Evolutionary conservation across 345 rosid species (phyloP).

Genomic region (Garcia nutans): DNA sequence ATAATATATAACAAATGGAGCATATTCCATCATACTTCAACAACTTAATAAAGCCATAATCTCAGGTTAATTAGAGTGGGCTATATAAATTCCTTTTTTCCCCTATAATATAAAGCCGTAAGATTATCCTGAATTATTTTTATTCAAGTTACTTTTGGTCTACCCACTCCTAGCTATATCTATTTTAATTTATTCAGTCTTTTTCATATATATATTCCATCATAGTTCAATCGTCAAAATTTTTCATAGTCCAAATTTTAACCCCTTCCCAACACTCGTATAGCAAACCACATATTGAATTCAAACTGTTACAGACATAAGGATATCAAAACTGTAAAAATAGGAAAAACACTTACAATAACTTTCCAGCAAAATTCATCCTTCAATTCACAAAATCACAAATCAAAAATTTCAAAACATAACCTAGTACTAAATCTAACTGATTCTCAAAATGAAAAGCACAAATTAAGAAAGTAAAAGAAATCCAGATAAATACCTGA

Average conservation of each 20-base stretch:
- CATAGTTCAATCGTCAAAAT: not conserved
- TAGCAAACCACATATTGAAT: not conserved
- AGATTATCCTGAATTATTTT: too few relatives aligned
- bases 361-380: not conserved
- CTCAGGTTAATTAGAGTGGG: too few relatives aligned
- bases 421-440: not conserved
- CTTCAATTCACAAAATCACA: not conserved
- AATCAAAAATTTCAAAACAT: not conserved
- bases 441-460: not conserved
- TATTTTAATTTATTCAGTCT: too few relatives aligned
- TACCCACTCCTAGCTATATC: too few relatives aligned
- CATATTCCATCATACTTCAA: too few relatives aligned
- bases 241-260: not conserved
- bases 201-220: not conserved
- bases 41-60: too few relatives aligned
- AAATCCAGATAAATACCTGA: slow-evolving; percentile 50
- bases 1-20: not conserved
- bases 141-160: too few relatives aligned
- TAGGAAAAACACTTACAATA: not conserved
- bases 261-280: not conserved
- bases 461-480: not conserved
- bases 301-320: not conserved
- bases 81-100: too few relatives aligned
- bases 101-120: too few relatives aligned
- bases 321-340: not conserved